Base-by-base conservation (phyloP, 768 basidiomycete species). In the Rhodosporidiobolus sp. region DNA sequence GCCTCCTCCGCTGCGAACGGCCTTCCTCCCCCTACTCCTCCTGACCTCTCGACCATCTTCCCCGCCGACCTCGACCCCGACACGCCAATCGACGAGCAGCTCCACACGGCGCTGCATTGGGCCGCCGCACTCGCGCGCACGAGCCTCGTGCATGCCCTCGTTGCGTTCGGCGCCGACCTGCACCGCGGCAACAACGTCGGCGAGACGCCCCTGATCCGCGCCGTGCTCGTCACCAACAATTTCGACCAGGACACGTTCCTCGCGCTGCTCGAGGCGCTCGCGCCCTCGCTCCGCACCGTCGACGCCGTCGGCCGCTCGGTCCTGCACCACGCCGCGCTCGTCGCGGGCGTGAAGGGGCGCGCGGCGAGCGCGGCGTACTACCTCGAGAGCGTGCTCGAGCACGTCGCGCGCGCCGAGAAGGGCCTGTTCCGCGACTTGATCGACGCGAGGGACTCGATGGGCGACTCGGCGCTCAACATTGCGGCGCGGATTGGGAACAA, bases 391-490 rank as follows among this genome's bases (percentile, higher is more conserved):
- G 87, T 97, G 63, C 88, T 98, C 77, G 77, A 75, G 56, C 68
- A 71, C 35, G 87, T 97, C 76, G 92, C 88, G 26, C 86, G 89
- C 67, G 83, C 88, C 70, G 87, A 92, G 76, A 86, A 58, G 30
- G 63, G 71, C 32, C 88, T 89, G 76, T 93, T 92, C 79, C 85
- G 85, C 77, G 88, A 87, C 9, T 82, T 97, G 62, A 88, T 98
- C 19, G 92, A 98, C 80, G 83, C 95, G 53, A 91, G 92, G 81
- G 96, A 99, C 79, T 88, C 91, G 76, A 89, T 97, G 80, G 96
- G 95, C 0, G 96, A 99, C 79, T 97, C 95, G 0, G 92, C 92
- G 12, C 81, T 99, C 78, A 96, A 96, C 82, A 91, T 98, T 77
- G 92, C 95, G 22, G 94, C 95, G 1, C 83, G 95, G 67, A 90